phyloP scores from a whole-genome alignment of 2,329 filamentous ascomycete genomes.

The Blastomyces parvus region DNA sequence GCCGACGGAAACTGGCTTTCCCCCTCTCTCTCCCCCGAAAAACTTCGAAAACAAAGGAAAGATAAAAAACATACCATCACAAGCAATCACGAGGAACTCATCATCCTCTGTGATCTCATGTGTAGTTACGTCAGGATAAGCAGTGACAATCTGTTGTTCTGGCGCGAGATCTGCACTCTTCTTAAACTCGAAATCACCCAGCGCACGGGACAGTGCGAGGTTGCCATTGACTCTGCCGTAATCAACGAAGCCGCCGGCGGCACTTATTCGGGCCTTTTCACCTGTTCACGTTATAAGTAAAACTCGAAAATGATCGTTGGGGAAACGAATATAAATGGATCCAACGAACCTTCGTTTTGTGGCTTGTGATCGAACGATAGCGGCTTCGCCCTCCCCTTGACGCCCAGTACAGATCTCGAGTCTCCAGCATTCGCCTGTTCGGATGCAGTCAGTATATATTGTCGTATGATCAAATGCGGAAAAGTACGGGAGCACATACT shows the following conservation, averaged over 20 bases:
- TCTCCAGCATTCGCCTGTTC: slow-evolving; percentile 88
- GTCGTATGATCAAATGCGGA: not conserved
- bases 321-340: not conserved
- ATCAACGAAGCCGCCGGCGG: slow-evolving; percentile 94
- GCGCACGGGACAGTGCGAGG: slow-evolving; percentile 87
- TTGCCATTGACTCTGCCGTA: slow-evolving; percentile 98
- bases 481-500: slow-evolving; percentile 50
- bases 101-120: slow-evolving; percentile 89
- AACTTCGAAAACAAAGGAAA: not conserved
- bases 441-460: slow-evolving; percentile 20
- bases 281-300: slow-evolving; percentile 42
- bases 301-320: not conserved
- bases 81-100: slow-evolving; percentile 88
- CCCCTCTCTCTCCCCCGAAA: no score
- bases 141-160: slow-evolving; percentile 98
- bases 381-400: slow-evolving; percentile 94
- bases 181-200: slow-evolving; percentile 99
- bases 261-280: slow-evolving; percentile 92
- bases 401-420: slow-evolving; percentile 85
- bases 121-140: slow-evolving; percentile 84
- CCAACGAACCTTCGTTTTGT: slow-evolving; percentile 76
- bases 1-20: not conserved
- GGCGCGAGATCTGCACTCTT: slow-evolving; percentile 93
- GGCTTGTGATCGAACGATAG: slow-evolving; percentile 99
- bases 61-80: slow-evolving; percentile 58